These are phyloP conservation scores for Jatropha multifida DNA, from an alignment of 441 rosid species.

Conservation along the genomic window DNA sequence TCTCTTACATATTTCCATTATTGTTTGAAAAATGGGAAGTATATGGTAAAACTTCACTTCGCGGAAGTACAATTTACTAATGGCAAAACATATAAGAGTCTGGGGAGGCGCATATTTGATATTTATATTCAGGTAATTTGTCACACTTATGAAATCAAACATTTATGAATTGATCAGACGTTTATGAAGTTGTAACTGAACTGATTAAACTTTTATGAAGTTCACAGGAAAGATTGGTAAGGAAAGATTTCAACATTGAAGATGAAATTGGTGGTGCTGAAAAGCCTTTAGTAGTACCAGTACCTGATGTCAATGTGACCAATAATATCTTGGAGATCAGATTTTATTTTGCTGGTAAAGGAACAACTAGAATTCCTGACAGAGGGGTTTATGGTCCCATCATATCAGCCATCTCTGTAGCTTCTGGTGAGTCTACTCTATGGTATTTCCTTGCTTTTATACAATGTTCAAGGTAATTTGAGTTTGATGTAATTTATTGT, in stretches of 20 bases:
- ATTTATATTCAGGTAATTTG: slow-evolving; percentile 56
- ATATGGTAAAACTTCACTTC: slow-evolving; percentile 50
- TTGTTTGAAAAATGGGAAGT: slow-evolving; percentile 60
- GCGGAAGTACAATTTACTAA: slow-evolving; percentile 52
- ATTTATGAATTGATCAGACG: neutral
- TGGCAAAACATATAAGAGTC: slow-evolving; percentile 42
- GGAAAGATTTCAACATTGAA: slow-evolving; percentile 35
- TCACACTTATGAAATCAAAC: neutral
- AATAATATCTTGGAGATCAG: slow-evolving; percentile 36
- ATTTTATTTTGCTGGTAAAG: slow-evolving; percentile 41
- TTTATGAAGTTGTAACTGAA: neutral
- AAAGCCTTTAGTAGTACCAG: slow-evolving; percentile 20
- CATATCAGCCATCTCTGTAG: slow-evolving; percentile 35
- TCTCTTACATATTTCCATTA: slow-evolving; percentile 63
- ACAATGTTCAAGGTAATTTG: neutral
- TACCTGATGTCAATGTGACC: slow-evolving; percentile 27
- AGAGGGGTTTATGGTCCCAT: slow-evolving; percentile 40
- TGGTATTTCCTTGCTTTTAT: neutral
- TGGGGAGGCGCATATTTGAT: slow-evolving; percentile 62
- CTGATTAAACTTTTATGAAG: neutral
- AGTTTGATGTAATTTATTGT: neutral
- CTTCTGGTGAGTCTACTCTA: slow-evolving; percentile 26
- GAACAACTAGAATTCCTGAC: slow-evolving; percentile 33
- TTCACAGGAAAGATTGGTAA: slow-evolving; percentile 29
- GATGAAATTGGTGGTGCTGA: slow-evolving; percentile 26